These are phyloP conservation scores for Bipolaris cookei DNA, from an alignment of 2,329 filamentous ascomycete species.

Conservation along the genomic window DNA sequence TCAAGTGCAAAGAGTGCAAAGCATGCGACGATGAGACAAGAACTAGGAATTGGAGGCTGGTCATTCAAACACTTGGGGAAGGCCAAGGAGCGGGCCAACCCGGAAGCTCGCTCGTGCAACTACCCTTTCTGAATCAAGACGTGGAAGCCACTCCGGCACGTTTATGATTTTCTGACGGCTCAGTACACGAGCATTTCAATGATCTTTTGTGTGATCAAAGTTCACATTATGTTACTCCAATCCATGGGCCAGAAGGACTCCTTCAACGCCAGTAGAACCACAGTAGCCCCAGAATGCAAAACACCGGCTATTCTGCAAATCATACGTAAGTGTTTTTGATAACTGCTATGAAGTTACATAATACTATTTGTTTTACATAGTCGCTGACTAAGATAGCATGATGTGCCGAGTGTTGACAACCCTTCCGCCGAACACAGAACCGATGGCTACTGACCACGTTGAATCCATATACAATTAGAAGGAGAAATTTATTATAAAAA, in stretches of 20 bases:
- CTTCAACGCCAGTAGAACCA: neutral
- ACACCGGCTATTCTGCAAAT: neutral
- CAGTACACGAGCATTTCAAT: neutral
- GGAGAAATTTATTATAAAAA: neutral
- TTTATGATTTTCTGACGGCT: neutral
- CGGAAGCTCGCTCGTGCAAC: neutral
- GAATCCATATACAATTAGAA: neutral
- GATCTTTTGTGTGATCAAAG: neutral
- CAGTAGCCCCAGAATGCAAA: neutral
- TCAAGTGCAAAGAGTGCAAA: neutral
- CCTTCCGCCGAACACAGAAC: neutral
- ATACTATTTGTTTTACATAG: neutral
- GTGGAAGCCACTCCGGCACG: neutral
- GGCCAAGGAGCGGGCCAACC: neutral
- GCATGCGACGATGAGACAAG: neutral
- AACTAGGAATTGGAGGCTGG: neutral
- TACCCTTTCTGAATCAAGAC: neutral
- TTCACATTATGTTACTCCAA: neutral
- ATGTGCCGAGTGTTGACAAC: neutral
- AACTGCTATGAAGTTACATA: too few species aligned
- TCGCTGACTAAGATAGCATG: neutral
- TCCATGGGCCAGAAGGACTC: neutral
- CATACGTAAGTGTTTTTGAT: neutral
- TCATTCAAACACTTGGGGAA: neutral
- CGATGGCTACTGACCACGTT: neutral